A percentile compares a stretch with the other conserved stretches of the same genome.
These are phyloP conservation scores for Epichloe sylvatica DNA, from an alignment of 2,329 filamentous ascomycete genomes.

Conservation along the genomic window DNA sequence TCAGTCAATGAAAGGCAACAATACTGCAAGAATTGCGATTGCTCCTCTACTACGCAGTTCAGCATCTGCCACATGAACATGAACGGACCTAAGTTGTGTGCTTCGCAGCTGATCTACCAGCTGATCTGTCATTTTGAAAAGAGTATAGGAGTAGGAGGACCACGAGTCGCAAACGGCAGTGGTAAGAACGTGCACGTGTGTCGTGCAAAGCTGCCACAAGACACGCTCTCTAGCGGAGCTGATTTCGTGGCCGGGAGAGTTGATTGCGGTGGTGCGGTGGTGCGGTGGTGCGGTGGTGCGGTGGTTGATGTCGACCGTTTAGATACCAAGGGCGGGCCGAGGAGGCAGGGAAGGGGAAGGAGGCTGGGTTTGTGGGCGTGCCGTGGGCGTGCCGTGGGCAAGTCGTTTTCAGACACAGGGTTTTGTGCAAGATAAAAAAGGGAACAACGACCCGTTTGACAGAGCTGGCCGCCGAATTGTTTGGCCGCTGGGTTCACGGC, in stretches of 20 bases:
- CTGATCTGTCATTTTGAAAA: slow-evolving; percentile 29
- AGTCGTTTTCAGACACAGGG: not conserved
- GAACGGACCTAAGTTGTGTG: slow-evolving; percentile 27
- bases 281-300: not conserved
- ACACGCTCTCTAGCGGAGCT: not conserved
- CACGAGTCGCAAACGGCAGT: slow-evolving; percentile 8
- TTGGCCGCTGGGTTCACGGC: not conserved
- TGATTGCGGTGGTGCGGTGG: not conserved
- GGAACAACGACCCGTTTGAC: not conserved
- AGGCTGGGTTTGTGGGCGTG: slow-evolving; percentile 1
- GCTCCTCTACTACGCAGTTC: too few species aligned
- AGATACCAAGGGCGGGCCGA: not conserved
- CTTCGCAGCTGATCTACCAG: slow-evolving; percentile 31
- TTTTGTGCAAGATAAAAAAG: slow-evolving; percentile 1
- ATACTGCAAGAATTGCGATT: not conserved
- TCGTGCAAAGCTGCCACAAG: slow-evolving; percentile 12
- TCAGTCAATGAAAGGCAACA: slow-evolving; percentile 1
- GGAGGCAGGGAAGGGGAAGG: not conserved
- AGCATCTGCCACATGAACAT: not conserved
- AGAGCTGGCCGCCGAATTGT: not conserved
- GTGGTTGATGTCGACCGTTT: not conserved
- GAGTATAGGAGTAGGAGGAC: slow-evolving; percentile 11
- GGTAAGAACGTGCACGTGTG: slow-evolving; percentile 1
- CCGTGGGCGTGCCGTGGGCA: not conserved
- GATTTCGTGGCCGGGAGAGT: not conserved